Evolutionary conservation across 2,329 filamentous ascomycete genomes (phyloP), one percentile per base, ranked within the genome.

Genomic region (Diaporthe nobilis): DNA sequence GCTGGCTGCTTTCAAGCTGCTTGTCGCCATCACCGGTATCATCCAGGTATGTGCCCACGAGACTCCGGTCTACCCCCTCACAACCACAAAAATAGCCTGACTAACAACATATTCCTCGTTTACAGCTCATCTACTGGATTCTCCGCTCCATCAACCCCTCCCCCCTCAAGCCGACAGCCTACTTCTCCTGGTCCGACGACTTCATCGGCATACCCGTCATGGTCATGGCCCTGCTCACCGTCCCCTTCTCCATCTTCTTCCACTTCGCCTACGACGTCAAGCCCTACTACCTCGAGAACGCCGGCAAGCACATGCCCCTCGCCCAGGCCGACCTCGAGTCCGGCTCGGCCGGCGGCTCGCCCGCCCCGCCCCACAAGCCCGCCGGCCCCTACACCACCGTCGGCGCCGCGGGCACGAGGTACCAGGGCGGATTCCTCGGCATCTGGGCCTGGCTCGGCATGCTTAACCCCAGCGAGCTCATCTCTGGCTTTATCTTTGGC

Each of bases 1-100:
- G 65, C 78, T 85, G 1, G 51, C 81, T 22, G 80, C 82, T 0
- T 84, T 84, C 77, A 85, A 85, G 73, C 73, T 83, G 15, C 80
- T 85, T 34, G 79, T 85, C 28, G 79, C 79, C 65, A 60, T 83
- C 8, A 78, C 77, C 0, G 81, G 83, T 51, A 5, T 83, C 1
- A 81, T 83, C 76, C 76, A 79, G 55, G 82, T 82, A 77, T 22
- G 70, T n/a, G n/a, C n/a, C n/a, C n/a, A n/a, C n/a, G n/a, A n/a
- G n/a, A n/a, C n/a, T n/a, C n/a, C n/a, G n/a, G n/a, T n/a, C n/a
- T n/a, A n/a, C n/a, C n/a, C n/a, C n/a, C n/a, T n/a, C n/a, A n/a
- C n/a, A n/a, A n/a, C n/a, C n/a, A n/a, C n/a, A n/a, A n/a, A n/a
- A n/a, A n/a, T n/a, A n/a, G n/a, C n/a, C n/a, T n/a, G n/a, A n/a